Conservation (phyloP, 306 rosid species). For the Hippophae tibetana region DNA sequence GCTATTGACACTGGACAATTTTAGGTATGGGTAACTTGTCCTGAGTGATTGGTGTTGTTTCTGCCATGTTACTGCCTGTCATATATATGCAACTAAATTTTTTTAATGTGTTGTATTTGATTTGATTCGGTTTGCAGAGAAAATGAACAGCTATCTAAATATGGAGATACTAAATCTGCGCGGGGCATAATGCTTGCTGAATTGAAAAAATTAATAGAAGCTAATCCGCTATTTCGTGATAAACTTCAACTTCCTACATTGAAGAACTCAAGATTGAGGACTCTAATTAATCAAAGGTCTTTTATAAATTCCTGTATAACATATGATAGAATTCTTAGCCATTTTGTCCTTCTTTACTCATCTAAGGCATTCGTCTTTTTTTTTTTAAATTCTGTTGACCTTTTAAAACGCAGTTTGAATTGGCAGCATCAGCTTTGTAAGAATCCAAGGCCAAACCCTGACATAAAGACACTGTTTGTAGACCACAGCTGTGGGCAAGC, state of each 20-base stretch:
- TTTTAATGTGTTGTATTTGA: not conserved
- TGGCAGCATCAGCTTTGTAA: constrained; percentile 99
- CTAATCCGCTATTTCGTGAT: constrained; percentile 96
- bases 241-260: constrained; percentile 93
- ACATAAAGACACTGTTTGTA: constrained; percentile 92
- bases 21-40: constrained; percentile 51
- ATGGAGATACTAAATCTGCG: constrained; percentile 97
- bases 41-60: constrained; percentile 10
- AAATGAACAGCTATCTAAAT: constrained; percentile 94
- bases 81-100: not conserved
- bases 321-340: constrained; percentile 6
- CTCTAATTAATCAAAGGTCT: constrained; percentile 95
- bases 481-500: constrained; percentile 99
- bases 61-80: not conserved
- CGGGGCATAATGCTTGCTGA: constrained; percentile 98
- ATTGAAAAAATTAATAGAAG: constrained; percentile 89
- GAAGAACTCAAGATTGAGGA: constrained; percentile 93
- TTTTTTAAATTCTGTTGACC: constrained; percentile 8
- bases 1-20: constrained; percentile 84
- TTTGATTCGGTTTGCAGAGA: constrained; percentile 50
- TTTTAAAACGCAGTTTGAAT: constrained; percentile 61
- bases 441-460: constrained; percentile 96
- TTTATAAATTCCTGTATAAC: constrained; percentile 9
- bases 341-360: too few species aligned
- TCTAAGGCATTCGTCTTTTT: not conserved